These are phyloP conservation scores for Scleroderma citrinum DNA, from an alignment of 768 basidiomycete species.

Conservation along the genomic window DNA sequence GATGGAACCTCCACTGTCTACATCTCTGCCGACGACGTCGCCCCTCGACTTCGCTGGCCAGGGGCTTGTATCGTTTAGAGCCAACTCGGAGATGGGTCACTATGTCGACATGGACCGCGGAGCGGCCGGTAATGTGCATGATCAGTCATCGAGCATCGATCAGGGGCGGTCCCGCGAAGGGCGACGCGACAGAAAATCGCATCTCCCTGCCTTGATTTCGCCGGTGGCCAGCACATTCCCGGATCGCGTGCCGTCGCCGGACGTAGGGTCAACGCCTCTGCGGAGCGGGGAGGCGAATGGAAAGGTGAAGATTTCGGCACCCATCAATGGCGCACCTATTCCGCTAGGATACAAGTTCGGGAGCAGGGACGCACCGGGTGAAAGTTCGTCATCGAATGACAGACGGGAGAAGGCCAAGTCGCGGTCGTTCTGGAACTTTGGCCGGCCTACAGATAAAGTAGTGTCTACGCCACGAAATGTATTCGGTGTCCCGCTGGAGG, in stretches of 20 bases:
- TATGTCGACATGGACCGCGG: constrained; percentile 58
- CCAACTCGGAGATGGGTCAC: constrained; percentile 80
- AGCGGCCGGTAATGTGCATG: constrained; percentile 27
- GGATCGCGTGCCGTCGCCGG: constrained; percentile 38
- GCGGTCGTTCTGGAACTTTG: constrained; percentile 90
- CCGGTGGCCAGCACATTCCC: constrained; percentile 32
- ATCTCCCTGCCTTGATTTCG: constrained; percentile 54
- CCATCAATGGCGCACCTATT: constrained; percentile 77
- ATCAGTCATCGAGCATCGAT: constrained; percentile 46
- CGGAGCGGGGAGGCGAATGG: constrained; percentile 50
- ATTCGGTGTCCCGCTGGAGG: constrained; percentile 83
- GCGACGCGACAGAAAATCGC: constrained; percentile 55
- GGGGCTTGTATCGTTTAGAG: constrained; percentile 36
- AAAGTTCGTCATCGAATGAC: constrained; percentile 44
- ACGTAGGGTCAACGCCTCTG: constrained; percentile 43
- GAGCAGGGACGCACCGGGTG: constrained; percentile 55
- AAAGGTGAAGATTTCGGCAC: constrained; percentile 86
- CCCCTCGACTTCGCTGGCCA: constrained; percentile 34
- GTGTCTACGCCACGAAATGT: constrained; percentile 60
- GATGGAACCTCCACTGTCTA: constrained; percentile 57
- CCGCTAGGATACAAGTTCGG: constrained; percentile 91
- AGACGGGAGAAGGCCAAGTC: constrained; percentile 91
- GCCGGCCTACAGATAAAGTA: constrained; percentile 48
- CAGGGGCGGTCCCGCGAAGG: constrained; percentile 44
- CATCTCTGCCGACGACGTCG: constrained; percentile 47